Evolutionary conservation across 1,284 basidiomycete genomes (phyloP), one percentile per base, ranked within the genome.

Genomic region (Apiotrichum mycotoxinovorans): DNA sequence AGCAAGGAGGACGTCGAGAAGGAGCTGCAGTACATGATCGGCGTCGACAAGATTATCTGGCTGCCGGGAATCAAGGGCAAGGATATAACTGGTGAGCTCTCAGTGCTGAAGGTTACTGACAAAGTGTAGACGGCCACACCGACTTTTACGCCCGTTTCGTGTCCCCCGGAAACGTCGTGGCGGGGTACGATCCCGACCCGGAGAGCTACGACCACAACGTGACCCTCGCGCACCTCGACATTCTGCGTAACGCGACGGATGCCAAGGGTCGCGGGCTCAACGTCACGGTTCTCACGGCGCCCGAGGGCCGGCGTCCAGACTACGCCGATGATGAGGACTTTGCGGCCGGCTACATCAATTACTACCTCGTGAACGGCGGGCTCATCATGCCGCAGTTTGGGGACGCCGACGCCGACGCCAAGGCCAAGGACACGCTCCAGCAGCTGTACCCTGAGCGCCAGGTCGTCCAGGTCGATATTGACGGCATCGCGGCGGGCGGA

Each of bases 301-400:
- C 53, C 2, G 22, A 1, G 2, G 25, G 20, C 10, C 8, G 43
- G 11, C 27, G 47, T 25, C 8, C 7, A 4, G 34, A 42, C n/a
- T 46, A 26, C 18, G 17, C 18, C 23, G n/a, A 54, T 23, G 40
- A 33, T 7, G 33, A 49, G 3, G 53, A 54, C 26, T 65, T 65
- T 38, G 46, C 63, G 33, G 61, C 55, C 2, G 53, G 57, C 4
- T 66, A 66, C 42, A 41, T 54, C 46, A 54, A 54, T 47, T 54
- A 49, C 8, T 54, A 54, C 41, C 1, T 27, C n/a, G 25, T 27
- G 27, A 49, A 49, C 33, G 40, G 46, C 23, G 46, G 23, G 2
- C 40, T 54, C 23, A 49, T 54, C n/a, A 27, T 20, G 15, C 53
- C 53, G 0, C 30, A 54, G 53, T 54, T 54, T 49, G 53, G 53